Base-by-base conservation (phyloP, 495 filamentous ascomycete genomes). In the Glonium stellatum region DNA sequence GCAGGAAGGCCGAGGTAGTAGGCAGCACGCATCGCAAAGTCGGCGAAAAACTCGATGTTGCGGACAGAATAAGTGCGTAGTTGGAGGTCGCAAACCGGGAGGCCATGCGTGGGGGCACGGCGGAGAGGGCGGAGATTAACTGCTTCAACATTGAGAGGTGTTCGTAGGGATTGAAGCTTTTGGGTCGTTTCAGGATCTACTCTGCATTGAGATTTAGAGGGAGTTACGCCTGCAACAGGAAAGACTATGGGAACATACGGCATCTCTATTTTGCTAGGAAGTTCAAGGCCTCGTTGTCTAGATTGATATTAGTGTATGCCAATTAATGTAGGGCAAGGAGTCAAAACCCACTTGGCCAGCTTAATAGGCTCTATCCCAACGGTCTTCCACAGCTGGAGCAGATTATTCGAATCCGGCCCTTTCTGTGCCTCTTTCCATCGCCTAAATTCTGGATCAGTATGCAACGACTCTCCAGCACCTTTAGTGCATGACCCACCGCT, bases 11-110 rank as follows among this genome's bases (percentile, higher is more conserved):
- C 81, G 18, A 95, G 82, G 75, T 92, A 98, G 76, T 97, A 98
- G 35, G 93, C 93, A 10, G 92, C 91, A 58, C 93, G 88, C 55
- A 97, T 76, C 35, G 92, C 92, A 72, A 97, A 97, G 75, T 98
- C 93, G 72, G 86, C 81, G 71, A 96, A 95, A 77, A 96, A 91
- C 68, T 95, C 88, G 53, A 98, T 83, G 64, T 96, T 95, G 52
- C 88, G 88, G 25, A 91, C 82, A 65, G 80, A 89, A 79, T 90
- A 98, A 21, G 93, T 95, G 62, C 93, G 88, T 54, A 98, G 76
- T 71, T 97, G 93, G 54, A 98, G 84, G 69, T 96, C 85, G 75
- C 91, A 96, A 46, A 86, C 80, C 19, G 90, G 90, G 21, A 95
- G 78, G 36, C 89, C 89, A 66, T 89, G 83, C 63, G 84, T 69